Evolutionary conservation across 352 stramenopile species (phyloP), one percentile per base, ranked within the genome.

Genomic region (Hyphochytrium catenoides): DNA sequence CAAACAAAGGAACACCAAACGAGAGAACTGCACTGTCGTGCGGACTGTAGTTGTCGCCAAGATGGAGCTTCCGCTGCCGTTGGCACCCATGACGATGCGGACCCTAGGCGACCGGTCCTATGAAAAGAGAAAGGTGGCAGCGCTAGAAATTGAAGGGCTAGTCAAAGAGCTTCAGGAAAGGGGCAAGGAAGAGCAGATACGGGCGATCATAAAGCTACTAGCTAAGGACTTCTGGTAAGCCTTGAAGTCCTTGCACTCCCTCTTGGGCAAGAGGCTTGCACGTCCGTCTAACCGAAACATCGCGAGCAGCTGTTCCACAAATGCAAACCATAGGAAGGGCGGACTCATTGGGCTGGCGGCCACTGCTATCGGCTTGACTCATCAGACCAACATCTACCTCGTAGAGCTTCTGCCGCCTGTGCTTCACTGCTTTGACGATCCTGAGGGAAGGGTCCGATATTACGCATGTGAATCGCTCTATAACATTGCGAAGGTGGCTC

Each of bases 391-490:
- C 36, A 34, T 79, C 35, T 87, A 90, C 43, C 52, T 98, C 25
- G 72, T 91, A 41, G 70, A 81, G 37, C 47, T 99, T 12, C 51
- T 98, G 15, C 87, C 89, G 26, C 90, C 91, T 0, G 87, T 99
- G 36, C 62, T 99, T 34, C 87, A 98, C 47, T 98, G 91, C 54
- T 97, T 98, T 50, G 90, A 98, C 50, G 91, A 99, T 54, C 87
- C 89, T 0, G 91, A 99, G 59, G 86, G 69, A 20, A 63, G 91
- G 34, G 91, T 95, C 20, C 62, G 84, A 12, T 98, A 99, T 59
- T 98, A 99, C 54, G 91, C 91, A 3, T 98, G 90, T 52, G 93
- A 99, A 55, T 85, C 68, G 31, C 59, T 99, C 22, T 99, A 98
- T 66, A 99, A 99, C 58, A 98, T 99, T 51, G 86, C 86, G 25